Base-by-base conservation (phyloP, 192 early-diverging fungal genomes). In the Backusella psychrophila region DNA sequence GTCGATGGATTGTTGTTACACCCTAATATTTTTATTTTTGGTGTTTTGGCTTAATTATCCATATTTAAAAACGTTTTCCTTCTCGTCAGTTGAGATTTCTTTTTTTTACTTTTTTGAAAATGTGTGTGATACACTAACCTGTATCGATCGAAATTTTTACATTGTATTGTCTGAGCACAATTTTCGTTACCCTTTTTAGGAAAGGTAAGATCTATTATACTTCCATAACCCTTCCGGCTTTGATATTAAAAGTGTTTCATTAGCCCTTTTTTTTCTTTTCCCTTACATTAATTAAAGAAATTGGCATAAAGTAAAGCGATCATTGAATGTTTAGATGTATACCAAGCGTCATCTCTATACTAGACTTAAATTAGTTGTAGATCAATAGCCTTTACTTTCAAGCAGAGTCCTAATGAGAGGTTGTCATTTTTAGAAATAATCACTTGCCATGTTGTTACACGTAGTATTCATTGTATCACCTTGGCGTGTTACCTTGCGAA, bases 401-500 rank as follows among this genome's bases (percentile, higher is more conserved):
- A 23, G 21, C 26, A 63, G 6, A 63, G n/a, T 14, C 26, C 8
- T 63, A 63, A 63, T 63, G 56, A 63, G 29, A 2, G 29, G 12
- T 63, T 63, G 21, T 12, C 56, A 26, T 63, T 63, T 63, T 63
- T 29, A 63, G 56, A 63, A 63, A 29, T 63, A 63, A 26, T 33
- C 6, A 9, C 12, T 63, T 26, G 9, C 56, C 56, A 63, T 63
- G 56, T 23, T 63, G 56, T 3, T 63, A 63, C 23, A 63, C 56
- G 29, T 63, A 63, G 21, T 6, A n/a, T n/a, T n/a, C n/a, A n/a
- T n/a, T n/a, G n/a, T n/a, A n/a, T n/a, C n/a, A n/a, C n/a, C n/a
- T n/a, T n/a, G n/a, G n/a, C 12, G 56, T 63, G 26, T 63, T 63
- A 63, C 56, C 56, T 63, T 63, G 56, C 56, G 56, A 63, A 63